Evolutionary conservation across 495 filamentous ascomycete species (phyloP).

Genomic region (Penicillium flavigenum): DNA sequence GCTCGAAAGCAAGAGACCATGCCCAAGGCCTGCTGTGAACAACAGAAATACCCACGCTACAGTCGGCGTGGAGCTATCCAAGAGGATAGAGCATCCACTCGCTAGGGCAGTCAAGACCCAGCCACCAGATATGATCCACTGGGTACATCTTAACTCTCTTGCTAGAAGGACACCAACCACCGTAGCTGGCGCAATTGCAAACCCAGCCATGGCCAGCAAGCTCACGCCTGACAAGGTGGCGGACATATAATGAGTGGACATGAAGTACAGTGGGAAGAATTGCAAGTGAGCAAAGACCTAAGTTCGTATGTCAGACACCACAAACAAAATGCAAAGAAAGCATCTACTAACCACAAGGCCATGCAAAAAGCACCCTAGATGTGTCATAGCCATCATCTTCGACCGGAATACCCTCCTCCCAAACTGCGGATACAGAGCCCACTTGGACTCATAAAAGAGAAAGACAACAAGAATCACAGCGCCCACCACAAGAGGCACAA

Average conservation of each 20-base stretch:
- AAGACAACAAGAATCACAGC: slow-evolving; percentile 39
- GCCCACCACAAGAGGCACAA: slow-evolving; percentile 56
- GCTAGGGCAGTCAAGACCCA: slow-evolving; percentile 51
- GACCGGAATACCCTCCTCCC: slow-evolving; percentile 50
- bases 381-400: slow-evolving; percentile 30
- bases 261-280: slow-evolving; percentile 64
- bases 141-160: slow-evolving; percentile 40
- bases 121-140: slow-evolving; percentile 55
- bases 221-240: slow-evolving; percentile 58
- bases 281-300: slow-evolving; percentile 54
- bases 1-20: slow-evolving; percentile 53
- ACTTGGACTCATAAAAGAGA: slow-evolving; percentile 49
- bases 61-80: slow-evolving; percentile 46
- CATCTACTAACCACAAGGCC: slow-evolving; percentile 45
- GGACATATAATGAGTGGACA: slow-evolving; percentile 54
- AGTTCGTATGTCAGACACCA: neutral
- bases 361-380: slow-evolving; percentile 56
- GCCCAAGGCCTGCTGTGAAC: slow-evolving; percentile 51
- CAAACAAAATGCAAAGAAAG: slow-evolving; percentile 7
- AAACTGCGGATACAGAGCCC: slow-evolving; percentile 53
- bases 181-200: slow-evolving; percentile 47
- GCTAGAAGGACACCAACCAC: slow-evolving; percentile 52
- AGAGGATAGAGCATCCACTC: slow-evolving; percentile 51
- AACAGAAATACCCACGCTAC: slow-evolving; percentile 53
- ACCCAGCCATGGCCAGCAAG: slow-evolving; percentile 47